These are phyloP conservation scores for Dactylellina sp. DNA, from an alignment of 2,329 filamentous ascomycete genomes.

Conservation along the genomic window DNA sequence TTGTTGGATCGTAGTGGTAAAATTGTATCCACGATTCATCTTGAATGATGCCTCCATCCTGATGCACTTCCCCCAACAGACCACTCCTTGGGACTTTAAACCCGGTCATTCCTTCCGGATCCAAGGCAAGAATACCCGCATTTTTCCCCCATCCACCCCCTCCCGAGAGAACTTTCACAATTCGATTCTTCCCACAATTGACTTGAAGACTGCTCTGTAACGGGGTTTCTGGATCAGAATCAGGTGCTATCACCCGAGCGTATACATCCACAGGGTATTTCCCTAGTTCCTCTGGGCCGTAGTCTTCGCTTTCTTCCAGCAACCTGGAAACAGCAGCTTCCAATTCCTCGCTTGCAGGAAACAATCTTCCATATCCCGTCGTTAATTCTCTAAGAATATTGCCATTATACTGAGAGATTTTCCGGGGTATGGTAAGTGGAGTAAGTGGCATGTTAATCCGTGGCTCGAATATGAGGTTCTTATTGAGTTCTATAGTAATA, in stretches of 20 bases:
- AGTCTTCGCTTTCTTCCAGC: constrained; percentile 65
- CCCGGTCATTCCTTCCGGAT: constrained; percentile 69
- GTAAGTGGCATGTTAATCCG: constrained; percentile 67
- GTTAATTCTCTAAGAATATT: constrained; percentile 75
- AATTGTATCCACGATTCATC: constrained; percentile 20
- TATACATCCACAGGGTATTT: constrained; percentile 34
- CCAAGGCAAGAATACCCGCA: constrained; percentile 80
- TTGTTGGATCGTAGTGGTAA: background rate
- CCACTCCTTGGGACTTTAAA: constrained; percentile 7
- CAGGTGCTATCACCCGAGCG: constrained; percentile 8
- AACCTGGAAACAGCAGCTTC: constrained; percentile 74
- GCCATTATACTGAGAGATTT: constrained; percentile 75
- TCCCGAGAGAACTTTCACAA: constrained; percentile 65
- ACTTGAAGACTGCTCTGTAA: constrained; percentile 9
- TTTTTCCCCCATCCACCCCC: constrained; percentile 88
- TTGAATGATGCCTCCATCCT: background rate
- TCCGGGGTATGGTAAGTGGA: constrained; percentile 73
- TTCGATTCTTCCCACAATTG: constrained; percentile 60
- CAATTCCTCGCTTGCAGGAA: constrained; percentile 78
- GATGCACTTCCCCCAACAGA: background rate
- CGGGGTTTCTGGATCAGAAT: background rate
- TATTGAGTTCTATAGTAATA: constrained; percentile 9
- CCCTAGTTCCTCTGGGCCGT: constrained; percentile 13
- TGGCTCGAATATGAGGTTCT: constrained; percentile 13
- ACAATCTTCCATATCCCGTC: constrained; percentile 63